These are phyloP conservation scores for Stylosanthes scabra DNA, from an alignment of 331 rosid genomes.

Conservation along the genomic window DNA sequence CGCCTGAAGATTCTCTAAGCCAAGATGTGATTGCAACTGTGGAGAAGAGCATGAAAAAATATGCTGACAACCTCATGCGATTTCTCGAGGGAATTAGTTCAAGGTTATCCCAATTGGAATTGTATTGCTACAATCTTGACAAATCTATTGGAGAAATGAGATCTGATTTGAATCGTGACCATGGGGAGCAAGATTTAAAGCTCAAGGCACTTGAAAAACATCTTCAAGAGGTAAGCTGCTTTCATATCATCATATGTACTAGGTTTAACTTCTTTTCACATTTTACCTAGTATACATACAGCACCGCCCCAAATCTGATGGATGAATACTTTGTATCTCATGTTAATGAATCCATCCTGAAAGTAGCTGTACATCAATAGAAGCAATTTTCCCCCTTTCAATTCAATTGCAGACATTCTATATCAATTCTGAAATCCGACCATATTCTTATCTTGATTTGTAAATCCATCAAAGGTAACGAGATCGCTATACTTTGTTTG, in stretches of 20 bases:
- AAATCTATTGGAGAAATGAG: slow-evolving; percentile 97
- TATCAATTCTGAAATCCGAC: not conserved
- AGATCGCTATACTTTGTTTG: not conserved
- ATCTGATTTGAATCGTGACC: slow-evolving; percentile 75
- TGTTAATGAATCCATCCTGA: slow-evolving; percentile 17
- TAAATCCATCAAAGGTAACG: not conserved
- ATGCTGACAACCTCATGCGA: slow-evolving; percentile 89
- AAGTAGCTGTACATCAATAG: not conserved
- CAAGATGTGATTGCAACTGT: slow-evolving; percentile 85
- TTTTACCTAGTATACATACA: slow-evolving; percentile 7
- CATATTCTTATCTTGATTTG: not conserved
- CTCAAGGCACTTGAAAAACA: slow-evolving; percentile 93
- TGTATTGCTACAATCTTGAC: slow-evolving; percentile 97
- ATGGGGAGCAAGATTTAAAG: slow-evolving; percentile 83
- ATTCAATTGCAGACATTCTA: not conserved
- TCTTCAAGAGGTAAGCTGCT: slow-evolving; percentile 83
- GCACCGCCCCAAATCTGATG: not conserved
- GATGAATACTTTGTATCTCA: not conserved
- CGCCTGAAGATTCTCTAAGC: slow-evolving; percentile 76
- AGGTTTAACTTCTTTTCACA: slow-evolving; percentile 24
- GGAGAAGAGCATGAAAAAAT: slow-evolving; percentile 92
- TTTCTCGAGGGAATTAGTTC: slow-evolving; percentile 99
- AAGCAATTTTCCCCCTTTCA: not conserved
- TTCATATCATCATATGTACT: not conserved
- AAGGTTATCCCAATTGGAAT: slow-evolving; percentile 90